Evolutionary conservation across 768 basidiomycete species (phyloP).

Genomic region (Chlorophyllum brunneum): DNA sequence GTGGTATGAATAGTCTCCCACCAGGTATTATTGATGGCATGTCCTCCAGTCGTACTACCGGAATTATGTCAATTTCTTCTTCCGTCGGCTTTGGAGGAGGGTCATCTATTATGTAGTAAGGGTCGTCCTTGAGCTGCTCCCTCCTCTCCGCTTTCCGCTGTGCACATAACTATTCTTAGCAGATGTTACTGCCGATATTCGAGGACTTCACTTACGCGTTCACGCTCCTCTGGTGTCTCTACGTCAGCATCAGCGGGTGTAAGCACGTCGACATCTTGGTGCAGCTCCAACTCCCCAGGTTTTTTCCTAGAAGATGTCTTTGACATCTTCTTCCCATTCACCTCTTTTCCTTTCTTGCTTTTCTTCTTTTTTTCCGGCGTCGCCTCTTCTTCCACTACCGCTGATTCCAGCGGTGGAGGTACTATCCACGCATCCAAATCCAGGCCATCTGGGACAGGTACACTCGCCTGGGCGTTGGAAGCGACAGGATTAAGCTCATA

Average conservation of each 20-base stretch:
- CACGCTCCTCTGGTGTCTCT: slow-evolving; percentile 61
- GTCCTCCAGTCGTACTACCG: slow-evolving; percentile 80
- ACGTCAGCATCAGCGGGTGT: slow-evolving; percentile 33
- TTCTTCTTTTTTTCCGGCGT: slow-evolving; percentile 50
- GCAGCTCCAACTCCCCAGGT: slow-evolving; percentile 20
- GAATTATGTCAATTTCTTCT: slow-evolving; percentile 87
- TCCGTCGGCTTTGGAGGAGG: slow-evolving; percentile 31
- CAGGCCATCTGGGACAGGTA: slow-evolving; percentile 78
- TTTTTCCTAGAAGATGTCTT: slow-evolving; percentile 27
- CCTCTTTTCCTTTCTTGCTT: slow-evolving; percentile 38
- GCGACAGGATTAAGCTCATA: slow-evolving; percentile 89
- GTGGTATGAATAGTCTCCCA: slow-evolving; percentile 15
- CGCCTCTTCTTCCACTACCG: slow-evolving; percentile 31
- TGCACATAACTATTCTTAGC: neutral
- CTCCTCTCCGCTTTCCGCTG: slow-evolving; percentile 75
- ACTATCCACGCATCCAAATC: slow-evolving; percentile 87
- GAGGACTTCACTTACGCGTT: slow-evolving; percentile 48
- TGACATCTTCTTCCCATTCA: slow-evolving; percentile 22
- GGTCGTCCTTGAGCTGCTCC: slow-evolving; percentile 79
- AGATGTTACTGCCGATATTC: neutral
- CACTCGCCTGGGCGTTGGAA: slow-evolving; percentile 70
- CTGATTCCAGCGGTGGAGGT: slow-evolving; percentile 47
- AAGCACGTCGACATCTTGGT: slow-evolving; percentile 24
- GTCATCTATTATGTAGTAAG: slow-evolving; percentile 84
- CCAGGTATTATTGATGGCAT: slow-evolving; percentile 48